These are phyloP conservation scores for Leucosporidium yakuticum DNA, from an alignment of 768 basidiomycete species.

Conservation along the genomic window DNA sequence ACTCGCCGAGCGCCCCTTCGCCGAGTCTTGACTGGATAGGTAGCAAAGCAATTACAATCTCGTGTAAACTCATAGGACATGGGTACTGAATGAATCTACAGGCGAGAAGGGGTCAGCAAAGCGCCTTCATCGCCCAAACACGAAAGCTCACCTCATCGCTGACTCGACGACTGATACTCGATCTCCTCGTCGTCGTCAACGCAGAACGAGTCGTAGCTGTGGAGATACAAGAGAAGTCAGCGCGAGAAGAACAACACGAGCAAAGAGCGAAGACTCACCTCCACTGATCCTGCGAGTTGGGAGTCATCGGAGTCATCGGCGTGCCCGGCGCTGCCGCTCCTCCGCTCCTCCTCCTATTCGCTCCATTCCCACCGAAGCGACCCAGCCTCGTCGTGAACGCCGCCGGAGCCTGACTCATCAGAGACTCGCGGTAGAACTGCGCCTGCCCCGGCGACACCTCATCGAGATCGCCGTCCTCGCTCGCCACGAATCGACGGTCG, in stretches of 20 bases:
- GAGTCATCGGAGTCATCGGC: conserved; percentile 2
- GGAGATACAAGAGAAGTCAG: neutral
- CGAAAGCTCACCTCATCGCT: neutral
- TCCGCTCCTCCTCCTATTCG: neutral
- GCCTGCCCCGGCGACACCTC: conserved; percentile 9
- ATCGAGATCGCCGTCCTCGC: conserved; percentile 5
- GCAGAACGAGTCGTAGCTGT: conserved; percentile 29
- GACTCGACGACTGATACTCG: conserved; percentile 10
- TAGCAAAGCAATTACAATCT: too few relatives aligned
- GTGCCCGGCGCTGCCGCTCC: neutral
- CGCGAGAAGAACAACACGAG: neutral
- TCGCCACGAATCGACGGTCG: conserved; percentile 28
- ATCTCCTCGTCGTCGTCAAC: conserved; percentile 28
- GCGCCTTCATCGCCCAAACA: neutral
- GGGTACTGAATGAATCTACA: too few relatives aligned
- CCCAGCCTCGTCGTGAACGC: conserved; percentile 5
- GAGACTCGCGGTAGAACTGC: conserved; percentile 15
- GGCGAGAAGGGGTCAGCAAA: too few relatives aligned
- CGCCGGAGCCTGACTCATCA: conserved; percentile 16
- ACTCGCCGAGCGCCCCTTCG: too few relatives aligned
- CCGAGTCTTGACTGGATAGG: too few relatives aligned
- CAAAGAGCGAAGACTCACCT: neutral
- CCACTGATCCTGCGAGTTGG: neutral
- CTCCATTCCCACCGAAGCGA: neutral
- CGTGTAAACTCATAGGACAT: too few relatives aligned